A percentile compares a stretch with the other conserved stretches of the same genome.
Evolutionary conservation across 2,329 filamentous ascomycete species (phyloP).

Genomic region (Sporothrix pseudoabietina): DNA sequence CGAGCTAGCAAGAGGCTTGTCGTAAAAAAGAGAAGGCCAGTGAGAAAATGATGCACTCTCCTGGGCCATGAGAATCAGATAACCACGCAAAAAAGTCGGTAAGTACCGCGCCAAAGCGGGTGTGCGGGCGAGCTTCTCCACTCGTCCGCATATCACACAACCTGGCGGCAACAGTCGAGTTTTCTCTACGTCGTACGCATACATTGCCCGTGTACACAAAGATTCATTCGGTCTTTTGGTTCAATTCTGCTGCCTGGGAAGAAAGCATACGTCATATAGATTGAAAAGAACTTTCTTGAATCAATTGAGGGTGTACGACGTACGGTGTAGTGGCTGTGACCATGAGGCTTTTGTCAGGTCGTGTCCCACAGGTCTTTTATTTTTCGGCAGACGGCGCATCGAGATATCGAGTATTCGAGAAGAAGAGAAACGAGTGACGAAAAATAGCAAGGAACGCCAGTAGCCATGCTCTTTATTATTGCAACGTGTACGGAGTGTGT

Average conservation of each 20-base stretch:
- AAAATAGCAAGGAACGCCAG: conserved; percentile 5
- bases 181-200: not conserved
- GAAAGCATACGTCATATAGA: not conserved
- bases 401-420: not conserved
- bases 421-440: not conserved
- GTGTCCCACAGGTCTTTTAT: not conserved
- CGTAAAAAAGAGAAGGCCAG: not conserved
- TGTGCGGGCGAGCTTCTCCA: conserved; percentile 11
- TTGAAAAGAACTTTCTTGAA: not conserved
- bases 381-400: not conserved
- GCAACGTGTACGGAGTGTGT: not conserved
- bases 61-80: not conserved
- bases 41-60: not conserved
- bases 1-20: not conserved
- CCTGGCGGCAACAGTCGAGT: not conserved
- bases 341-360: not conserved
- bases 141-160: conserved; percentile 17
- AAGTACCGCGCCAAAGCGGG: not conserved
- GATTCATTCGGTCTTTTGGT: not conserved
- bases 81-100: not conserved
- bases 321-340: not conserved
- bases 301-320: not conserved
- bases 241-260: not conserved
- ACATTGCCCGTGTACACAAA: not conserved
- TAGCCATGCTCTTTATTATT: conserved; percentile 10